These are phyloP conservation scores for Drechslera avenae DNA, from an alignment of 2,329 filamentous ascomycete species.

Conservation along the genomic window DNA sequence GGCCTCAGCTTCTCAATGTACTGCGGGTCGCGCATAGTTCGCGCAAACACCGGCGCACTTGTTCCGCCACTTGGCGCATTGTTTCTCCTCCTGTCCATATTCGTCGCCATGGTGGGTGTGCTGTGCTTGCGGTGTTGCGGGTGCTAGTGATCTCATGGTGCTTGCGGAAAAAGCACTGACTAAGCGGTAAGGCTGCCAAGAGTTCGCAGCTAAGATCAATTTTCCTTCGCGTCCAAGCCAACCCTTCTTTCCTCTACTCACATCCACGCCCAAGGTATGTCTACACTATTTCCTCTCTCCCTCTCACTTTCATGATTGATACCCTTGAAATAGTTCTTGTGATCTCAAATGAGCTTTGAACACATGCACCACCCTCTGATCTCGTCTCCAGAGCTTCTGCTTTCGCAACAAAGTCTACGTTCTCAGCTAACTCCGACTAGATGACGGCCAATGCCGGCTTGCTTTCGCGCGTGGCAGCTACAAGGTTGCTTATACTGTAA, in stretches of 20 bases:
- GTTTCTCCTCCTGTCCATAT: slow-evolving; percentile 77
- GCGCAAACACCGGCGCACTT: slow-evolving; percentile 71
- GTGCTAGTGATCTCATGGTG: slow-evolving; percentile 18
- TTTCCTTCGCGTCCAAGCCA: slow-evolving; percentile 31
- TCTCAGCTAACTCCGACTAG: slow-evolving; percentile 28
- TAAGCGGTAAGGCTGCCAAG: slow-evolving; percentile 40
- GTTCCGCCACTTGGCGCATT: slow-evolving; percentile 86
- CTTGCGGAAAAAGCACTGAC: slow-evolving; percentile 27
- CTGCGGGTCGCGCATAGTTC: slow-evolving; percentile 55
- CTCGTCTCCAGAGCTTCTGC: slow-evolving; percentile 14
- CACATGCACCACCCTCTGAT: slow-evolving; percentile 68
- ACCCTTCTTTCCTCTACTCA: slow-evolving; percentile 28
- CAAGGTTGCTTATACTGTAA: neutral
- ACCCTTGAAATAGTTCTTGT: slow-evolving; percentile 59
- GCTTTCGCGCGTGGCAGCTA: neutral
- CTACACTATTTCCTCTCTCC: neutral
- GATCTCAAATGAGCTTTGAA: slow-evolving; percentile 62
- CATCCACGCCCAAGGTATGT: slow-evolving; percentile 34
- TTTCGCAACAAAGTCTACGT: slow-evolving; percentile 14
- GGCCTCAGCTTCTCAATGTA: slow-evolving; percentile 55
- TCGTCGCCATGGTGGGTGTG: slow-evolving; percentile 30
- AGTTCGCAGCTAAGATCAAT: slow-evolving; percentile 33
- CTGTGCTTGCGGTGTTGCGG: slow-evolving; percentile 7
- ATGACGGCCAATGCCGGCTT: neutral
- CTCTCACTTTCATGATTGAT: slow-evolving; percentile 55